Evolutionary conservation across 2,329 filamentous ascomycete genomes (phyloP).

Genomic region (Talaromyces sp.): DNA sequence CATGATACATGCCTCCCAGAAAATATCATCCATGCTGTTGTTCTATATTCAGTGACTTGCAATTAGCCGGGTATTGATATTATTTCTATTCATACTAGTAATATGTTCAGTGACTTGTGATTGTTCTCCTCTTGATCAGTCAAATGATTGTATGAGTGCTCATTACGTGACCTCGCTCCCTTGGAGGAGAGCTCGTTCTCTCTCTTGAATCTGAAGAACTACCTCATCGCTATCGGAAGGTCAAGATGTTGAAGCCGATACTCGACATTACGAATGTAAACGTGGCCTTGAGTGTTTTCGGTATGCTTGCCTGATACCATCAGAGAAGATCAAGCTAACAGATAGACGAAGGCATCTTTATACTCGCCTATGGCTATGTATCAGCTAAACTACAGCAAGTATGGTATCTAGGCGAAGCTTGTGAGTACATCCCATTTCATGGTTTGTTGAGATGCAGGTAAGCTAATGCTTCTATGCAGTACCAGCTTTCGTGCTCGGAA

Average conservation of each 20-base stretch:
- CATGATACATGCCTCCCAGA: neutral
- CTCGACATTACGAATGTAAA: conserved; percentile 39
- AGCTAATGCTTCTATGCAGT: conserved; percentile 40
- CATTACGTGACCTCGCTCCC: neutral
- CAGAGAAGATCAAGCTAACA: neutral
- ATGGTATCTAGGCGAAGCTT: conserved; percentile 44
- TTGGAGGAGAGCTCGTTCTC: conserved; percentile 2
- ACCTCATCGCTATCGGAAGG: neutral
- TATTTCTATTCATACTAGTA: neutral
- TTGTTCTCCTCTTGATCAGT: neutral
- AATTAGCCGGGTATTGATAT: too few species aligned
- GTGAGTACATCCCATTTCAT: conserved; percentile 25
- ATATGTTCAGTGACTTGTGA: neutral
- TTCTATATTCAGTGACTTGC: neutral
- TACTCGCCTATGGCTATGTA: conserved; percentile 35
- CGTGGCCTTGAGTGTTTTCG: conserved; percentile 34
- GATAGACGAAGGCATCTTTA: conserved; percentile 30
- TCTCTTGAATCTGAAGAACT: neutral
- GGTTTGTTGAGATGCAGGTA: conserved; percentile 10
- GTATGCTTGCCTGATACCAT: conserved; percentile 24
- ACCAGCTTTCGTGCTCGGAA: conserved; percentile 55
- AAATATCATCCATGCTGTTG: too few species aligned
- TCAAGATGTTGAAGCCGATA: conserved; percentile 36
- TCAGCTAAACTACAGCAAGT: conserved; percentile 39
- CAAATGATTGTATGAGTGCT: conserved; percentile 1